Evolutionary conservation across 371 early-diverging fungal genomes (phyloP).

Genomic region (Syncephalastrum sp.): DNA sequence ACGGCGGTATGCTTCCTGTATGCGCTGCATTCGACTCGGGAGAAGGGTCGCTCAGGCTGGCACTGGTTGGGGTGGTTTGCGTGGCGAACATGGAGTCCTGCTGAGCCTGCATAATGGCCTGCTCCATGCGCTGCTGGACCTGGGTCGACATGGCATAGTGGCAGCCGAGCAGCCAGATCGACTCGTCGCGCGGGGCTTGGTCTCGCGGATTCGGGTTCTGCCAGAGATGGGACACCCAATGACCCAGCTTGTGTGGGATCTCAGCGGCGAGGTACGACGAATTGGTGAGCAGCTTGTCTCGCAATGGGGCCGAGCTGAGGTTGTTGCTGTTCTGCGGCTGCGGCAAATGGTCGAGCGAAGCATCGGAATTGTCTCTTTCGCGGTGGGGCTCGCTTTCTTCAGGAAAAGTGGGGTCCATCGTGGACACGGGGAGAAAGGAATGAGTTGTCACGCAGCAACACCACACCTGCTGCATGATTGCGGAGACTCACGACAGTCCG

Average conservation of each 20-base stretch:
- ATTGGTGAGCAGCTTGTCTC: conserved; percentile 46
- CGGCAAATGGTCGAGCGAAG: conserved; percentile 24
- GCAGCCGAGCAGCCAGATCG: conserved; percentile 37
- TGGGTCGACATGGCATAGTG: conserved; percentile 25
- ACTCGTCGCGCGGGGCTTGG: conserved; percentile 10
- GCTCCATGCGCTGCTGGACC: conserved; percentile 23
- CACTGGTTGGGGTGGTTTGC: background rate
- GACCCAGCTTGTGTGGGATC: conserved; percentile 50
- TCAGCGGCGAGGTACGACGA: conserved; percentile 54
- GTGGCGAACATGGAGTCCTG: conserved; percentile 30
- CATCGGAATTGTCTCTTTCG: no score
- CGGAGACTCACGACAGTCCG: no score
- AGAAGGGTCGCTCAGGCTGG: no score
- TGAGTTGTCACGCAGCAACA: no score
- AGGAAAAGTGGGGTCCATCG: no score
- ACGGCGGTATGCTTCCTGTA: background rate
- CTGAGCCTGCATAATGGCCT: conserved; percentile 39
- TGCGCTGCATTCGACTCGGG: background rate
- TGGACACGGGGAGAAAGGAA: no score
- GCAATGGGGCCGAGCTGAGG: conserved; percentile 42
- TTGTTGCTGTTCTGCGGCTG: conserved; percentile 52
- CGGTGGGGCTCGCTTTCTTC: no score
- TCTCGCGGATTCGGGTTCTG: conserved; percentile 10
- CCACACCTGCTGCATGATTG: no score
- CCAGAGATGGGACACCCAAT: conserved; percentile 51